phyloP scores from a whole-genome alignment of 1,284 basidiomycete species.

The Apiotrichum siamense region DNA sequence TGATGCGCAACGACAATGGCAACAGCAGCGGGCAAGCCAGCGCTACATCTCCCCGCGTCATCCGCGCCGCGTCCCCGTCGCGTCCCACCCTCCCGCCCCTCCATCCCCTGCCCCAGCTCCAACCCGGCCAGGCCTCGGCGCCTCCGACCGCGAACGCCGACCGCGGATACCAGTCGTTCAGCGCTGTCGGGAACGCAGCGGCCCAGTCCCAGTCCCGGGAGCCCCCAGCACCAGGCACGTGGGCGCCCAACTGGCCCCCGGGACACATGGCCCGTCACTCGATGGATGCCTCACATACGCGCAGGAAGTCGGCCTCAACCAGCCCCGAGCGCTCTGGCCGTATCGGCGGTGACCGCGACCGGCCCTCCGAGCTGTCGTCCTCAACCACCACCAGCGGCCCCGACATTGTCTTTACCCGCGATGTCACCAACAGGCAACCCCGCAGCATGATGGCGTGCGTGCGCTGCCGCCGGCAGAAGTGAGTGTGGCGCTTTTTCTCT shows the following conservation, averaged over 20 bases:
- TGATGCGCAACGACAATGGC: background rate
- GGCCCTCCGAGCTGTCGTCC: slow-evolving; percentile 1
- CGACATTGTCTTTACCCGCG: slow-evolving; percentile 28
- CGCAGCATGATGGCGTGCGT: slow-evolving; percentile 46
- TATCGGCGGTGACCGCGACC: slow-evolving; percentile 1
- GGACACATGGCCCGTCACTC: slow-evolving; percentile 14
- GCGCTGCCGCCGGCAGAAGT: slow-evolving; percentile 38
- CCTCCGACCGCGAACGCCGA: background rate
- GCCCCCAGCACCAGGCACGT: slow-evolving; percentile 2
- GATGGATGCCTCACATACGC: slow-evolving; percentile 9
- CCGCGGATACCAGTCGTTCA: slow-evolving; percentile 10
- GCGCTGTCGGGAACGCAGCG: slow-evolving; percentile 1
- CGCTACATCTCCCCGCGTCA: slow-evolving; percentile 13
- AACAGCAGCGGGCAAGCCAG: background rate
- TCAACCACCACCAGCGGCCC: background rate
- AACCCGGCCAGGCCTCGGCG: background rate
- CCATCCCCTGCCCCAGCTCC: slow-evolving; percentile 9
- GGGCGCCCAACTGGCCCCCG: slow-evolving; percentile 11
- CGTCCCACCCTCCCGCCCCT: slow-evolving; percentile 12
- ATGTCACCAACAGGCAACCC: slow-evolving; percentile 36
- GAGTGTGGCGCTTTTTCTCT: slow-evolving; percentile 18
- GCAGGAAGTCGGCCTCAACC: slow-evolving; percentile 12
- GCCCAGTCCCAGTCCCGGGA: background rate
- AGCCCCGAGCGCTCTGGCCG: slow-evolving; percentile 8
- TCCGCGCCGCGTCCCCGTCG: slow-evolving; percentile 12